These are phyloP conservation scores for Cryptococcus neoformans DNA, from an alignment of 1,284 basidiomycete species.

Conservation along the genomic window DNA sequence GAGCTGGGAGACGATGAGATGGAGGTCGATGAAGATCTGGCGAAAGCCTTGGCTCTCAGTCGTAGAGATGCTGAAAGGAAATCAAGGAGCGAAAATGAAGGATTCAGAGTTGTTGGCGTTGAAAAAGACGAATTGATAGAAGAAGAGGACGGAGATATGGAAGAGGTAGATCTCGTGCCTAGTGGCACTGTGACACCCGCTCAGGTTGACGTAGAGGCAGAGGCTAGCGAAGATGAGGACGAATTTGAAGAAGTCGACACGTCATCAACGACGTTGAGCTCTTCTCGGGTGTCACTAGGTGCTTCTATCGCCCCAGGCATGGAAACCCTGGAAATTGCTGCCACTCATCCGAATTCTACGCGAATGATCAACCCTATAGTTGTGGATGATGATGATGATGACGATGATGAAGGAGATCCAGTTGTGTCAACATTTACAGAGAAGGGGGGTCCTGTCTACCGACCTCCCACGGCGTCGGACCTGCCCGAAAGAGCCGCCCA, in stretches of 20 bases:
- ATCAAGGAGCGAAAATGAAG: constrained; percentile 9
- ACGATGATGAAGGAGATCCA: constrained; percentile 11
- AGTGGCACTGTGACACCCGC: not conserved
- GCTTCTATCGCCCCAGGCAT: too few relatives aligned
- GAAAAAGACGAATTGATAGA: constrained; percentile 13
- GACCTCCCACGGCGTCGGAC: too few relatives aligned
- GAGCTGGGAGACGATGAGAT: constrained; percentile 45
- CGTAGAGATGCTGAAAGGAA: constrained; percentile 19
- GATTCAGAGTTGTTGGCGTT: constrained; percentile 2
- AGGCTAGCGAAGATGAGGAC: constrained; percentile 12
- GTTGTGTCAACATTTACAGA: not conserved
- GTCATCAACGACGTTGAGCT: not conserved
- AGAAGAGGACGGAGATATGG: constrained; percentile 27
- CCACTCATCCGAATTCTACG: too few relatives aligned
- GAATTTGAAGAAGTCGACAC: constrained; percentile 14
- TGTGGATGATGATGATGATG: constrained; percentile 9
- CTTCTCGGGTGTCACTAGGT: not conserved
- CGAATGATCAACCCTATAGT: too few relatives aligned
- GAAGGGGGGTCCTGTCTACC: too few relatives aligned
- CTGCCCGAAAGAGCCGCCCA: too few relatives aligned
- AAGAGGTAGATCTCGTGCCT: constrained; percentile 20
- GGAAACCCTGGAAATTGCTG: too few relatives aligned
- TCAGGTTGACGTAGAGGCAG: not conserved
- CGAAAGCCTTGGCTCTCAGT: constrained; percentile 32
- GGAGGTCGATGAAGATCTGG: constrained; percentile 36